phyloP scores from a whole-genome alignment of 1,284 basidiomycete genomes.

The Sutorius eximius region DNA sequence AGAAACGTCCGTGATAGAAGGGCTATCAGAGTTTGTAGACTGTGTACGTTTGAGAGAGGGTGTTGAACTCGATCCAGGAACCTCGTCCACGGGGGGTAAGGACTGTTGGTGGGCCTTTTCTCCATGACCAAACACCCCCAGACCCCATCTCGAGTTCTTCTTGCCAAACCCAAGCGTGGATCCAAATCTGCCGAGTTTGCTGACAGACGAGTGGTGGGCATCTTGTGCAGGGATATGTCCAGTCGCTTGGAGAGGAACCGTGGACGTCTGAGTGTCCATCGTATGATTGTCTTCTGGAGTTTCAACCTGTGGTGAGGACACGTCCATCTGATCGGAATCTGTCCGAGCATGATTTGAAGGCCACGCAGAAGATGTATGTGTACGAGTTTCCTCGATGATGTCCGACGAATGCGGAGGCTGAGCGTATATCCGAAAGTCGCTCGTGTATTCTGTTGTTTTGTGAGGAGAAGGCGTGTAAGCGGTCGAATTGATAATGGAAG shows the following conservation, averaged over 20 bases:
- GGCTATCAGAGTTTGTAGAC: constrained; percentile 75
- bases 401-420: constrained; percentile 33
- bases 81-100: constrained; percentile 73
- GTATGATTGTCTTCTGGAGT: constrained; percentile 39
- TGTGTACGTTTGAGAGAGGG: constrained; percentile 84
- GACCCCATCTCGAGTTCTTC: constrained; percentile 63
- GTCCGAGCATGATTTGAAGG: constrained; percentile 31
- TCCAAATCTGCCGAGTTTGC: constrained; percentile 55
- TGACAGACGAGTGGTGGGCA: constrained; percentile 40
- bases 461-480: constrained; percentile 34
- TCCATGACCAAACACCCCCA: constrained; percentile 72
- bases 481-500: constrained; percentile 39
- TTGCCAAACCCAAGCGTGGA: constrained; percentile 59
- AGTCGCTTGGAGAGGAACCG: constrained; percentile 44
- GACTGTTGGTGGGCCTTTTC: constrained; percentile 64
- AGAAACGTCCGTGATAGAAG: constrained; percentile 56
- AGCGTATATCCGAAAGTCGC: constrained; percentile 35
- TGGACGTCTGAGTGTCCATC: constrained; percentile 55
- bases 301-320: constrained; percentile 48
- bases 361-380: constrained; percentile 31
- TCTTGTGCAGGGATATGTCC: constrained; percentile 32
- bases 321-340: constrained; percentile 64
- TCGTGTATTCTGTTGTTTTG: constrained; percentile 37
- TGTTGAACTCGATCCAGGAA: constrained; percentile 53
- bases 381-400: constrained; percentile 42